phyloP scores from a whole-genome alignment of 208 protist species.

The Leishmania braziliensis region DNA sequence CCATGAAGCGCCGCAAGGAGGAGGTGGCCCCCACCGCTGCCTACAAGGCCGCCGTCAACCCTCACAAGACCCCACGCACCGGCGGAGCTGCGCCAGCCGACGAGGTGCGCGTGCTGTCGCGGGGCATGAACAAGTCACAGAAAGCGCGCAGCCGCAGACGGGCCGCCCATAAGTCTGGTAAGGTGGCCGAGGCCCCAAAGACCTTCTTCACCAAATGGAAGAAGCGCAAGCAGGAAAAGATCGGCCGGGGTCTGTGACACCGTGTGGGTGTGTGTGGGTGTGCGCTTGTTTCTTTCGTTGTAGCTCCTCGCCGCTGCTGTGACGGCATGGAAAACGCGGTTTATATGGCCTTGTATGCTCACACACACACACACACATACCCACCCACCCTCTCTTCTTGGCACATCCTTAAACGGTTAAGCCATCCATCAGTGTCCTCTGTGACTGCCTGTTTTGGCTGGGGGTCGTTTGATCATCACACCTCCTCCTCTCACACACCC shows the following conservation, averaged over 20 bases:
- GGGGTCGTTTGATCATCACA: not conserved
- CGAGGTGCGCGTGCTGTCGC: conserved; percentile 63
- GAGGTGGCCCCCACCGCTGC: conserved; percentile 79
- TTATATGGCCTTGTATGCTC: not conserved
- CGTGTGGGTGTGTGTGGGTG: not conserved
- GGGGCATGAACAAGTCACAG: conserved; percentile 42
- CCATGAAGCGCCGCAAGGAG: conserved; percentile 50
- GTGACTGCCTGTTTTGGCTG: not conserved
- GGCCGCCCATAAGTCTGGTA: conserved; percentile 30
- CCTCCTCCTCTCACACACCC: not conserved
- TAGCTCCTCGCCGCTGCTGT: not conserved
- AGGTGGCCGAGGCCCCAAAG: conserved; percentile 13
- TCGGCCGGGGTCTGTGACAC: conserved; percentile 68
- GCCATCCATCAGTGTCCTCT: not conserved
- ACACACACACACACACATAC: not conserved
- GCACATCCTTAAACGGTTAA: conserved; percentile 2
- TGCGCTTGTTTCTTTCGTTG: not conserved
- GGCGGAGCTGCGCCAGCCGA: conserved; percentile 48
- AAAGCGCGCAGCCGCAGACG: conserved; percentile 24
- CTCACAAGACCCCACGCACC: conserved; percentile 74
- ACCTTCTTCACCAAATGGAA: conserved; percentile 70
- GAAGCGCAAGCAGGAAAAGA: conserved; percentile 58
- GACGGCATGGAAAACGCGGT: not conserved
- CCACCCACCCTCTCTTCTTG: not conserved
- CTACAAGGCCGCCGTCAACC: conserved; percentile 74